These are phyloP conservation scores for Gloeopeniophorella convolvens DNA, from an alignment of 768 basidiomycete genomes.

Conservation along the genomic window DNA sequence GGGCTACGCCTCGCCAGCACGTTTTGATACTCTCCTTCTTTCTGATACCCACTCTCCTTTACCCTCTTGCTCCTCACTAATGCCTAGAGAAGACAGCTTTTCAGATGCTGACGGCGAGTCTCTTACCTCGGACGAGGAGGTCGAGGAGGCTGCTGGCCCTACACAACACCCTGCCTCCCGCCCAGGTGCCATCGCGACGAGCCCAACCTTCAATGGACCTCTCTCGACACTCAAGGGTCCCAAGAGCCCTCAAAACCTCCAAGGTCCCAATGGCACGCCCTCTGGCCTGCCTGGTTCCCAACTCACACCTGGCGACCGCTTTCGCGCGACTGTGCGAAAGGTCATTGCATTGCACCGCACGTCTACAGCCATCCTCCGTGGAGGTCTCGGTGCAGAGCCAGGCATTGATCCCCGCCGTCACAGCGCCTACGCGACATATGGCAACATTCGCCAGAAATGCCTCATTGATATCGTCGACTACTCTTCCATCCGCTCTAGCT, in stretches of 20 bases:
- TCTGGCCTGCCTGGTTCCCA: too few relatives aligned
- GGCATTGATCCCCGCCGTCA: constrained; percentile 62
- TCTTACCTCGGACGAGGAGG: constrained; percentile 5
- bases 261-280: background rate
- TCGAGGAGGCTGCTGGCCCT: background rate
- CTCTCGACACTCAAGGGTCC: background rate
- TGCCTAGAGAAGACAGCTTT: constrained; percentile 13
- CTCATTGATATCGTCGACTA: constrained; percentile 65
- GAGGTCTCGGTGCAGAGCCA: constrained; percentile 58
- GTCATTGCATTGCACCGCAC: constrained; percentile 58
- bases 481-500: constrained; percentile 46
- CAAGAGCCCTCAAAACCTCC: background rate
- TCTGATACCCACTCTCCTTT: too few relatives aligned
- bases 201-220: background rate
- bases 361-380: constrained; percentile 32
- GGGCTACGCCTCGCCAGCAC: background rate
- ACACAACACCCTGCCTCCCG: background rate
- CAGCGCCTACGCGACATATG: constrained; percentile 48
- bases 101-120: constrained; percentile 6
- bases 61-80: too few relatives aligned
- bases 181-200: background rate
- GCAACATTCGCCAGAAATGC: constrained; percentile 54
- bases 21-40: background rate
- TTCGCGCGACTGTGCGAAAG: constrained; percentile 50
- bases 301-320: constrained; percentile 40